These are phyloP conservation scores for Brassica balearica DNA, from an alignment of 441 rosid genomes.

Conservation along the genomic window DNA sequence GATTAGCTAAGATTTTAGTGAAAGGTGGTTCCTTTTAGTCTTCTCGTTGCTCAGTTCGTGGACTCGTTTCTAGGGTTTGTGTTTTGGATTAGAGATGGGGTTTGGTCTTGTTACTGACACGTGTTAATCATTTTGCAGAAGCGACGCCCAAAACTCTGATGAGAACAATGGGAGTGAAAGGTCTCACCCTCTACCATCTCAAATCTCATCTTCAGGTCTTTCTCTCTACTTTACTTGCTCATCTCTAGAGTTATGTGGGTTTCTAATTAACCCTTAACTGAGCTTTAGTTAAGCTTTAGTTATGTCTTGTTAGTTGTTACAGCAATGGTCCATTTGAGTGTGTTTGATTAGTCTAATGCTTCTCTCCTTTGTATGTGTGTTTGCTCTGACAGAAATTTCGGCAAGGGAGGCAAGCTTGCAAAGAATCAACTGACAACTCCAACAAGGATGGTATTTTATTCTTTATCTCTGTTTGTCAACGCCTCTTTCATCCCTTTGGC, in stretches of 20 bases:
- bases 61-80: not conserved
- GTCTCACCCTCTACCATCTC: constrained; percentile 95
- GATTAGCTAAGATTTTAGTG: constrained; percentile 1
- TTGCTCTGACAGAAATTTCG: constrained; percentile 76
- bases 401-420: constrained; percentile 83
- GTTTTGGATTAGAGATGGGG: not conserved
- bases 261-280: too few relatives aligned
- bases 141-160: constrained; percentile 94
- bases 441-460: constrained; percentile 79
- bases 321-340: not conserved
- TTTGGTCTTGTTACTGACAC: not conserved
- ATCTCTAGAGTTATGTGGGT: not conserved
- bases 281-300: not conserved
- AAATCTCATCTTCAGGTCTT: constrained; percentile 96
- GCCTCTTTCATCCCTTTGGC: not conserved
- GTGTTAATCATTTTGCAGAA: constrained; percentile 54
- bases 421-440: constrained; percentile 79
- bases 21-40: not conserved
- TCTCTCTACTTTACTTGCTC: not conserved
- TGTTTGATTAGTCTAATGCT: not conserved
- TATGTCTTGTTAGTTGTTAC: not conserved
- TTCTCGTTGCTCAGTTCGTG: not conserved
- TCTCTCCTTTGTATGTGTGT: constrained; percentile 29
- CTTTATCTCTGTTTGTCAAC: not conserved
- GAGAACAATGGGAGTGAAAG: constrained; percentile 97